These are phyloP conservation scores for Agaricales sp. DNA, from an alignment of 1,284 basidiomycete species.

Conservation along the genomic window DNA sequence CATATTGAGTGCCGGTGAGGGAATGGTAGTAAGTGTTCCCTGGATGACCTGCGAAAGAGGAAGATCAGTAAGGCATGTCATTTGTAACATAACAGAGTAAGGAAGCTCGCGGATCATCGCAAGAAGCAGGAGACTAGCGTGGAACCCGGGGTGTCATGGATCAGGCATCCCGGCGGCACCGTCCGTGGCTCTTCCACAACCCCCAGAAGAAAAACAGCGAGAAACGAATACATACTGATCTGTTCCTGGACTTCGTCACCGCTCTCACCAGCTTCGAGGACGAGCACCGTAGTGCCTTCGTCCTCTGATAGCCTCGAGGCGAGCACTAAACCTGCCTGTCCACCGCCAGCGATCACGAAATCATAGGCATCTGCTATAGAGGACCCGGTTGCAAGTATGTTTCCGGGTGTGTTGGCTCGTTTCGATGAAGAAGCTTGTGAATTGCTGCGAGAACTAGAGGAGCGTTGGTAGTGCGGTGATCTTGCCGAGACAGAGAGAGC, in stretches of 20 bases:
- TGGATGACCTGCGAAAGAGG: conserved; percentile 30
- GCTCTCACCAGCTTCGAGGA: conserved; percentile 62
- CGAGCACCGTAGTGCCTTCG: conserved; percentile 55
- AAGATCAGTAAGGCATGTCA: conserved; percentile 14
- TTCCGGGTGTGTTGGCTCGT: too few relatives aligned
- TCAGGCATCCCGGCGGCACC: too few relatives aligned
- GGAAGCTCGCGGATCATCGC: too few relatives aligned
- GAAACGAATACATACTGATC: conserved; percentile 22
- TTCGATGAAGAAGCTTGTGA: neutral
- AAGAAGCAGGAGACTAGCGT: too few relatives aligned
- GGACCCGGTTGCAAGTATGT: neutral
- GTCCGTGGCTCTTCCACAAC: too few relatives aligned
- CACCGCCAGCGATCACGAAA: conserved; percentile 54
- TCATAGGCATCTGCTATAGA: conserved; percentile 36
- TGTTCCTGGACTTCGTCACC: conserved; percentile 34
- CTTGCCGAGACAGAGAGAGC: neutral
- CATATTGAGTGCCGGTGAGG: conserved; percentile 39
- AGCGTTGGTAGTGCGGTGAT: neutral
- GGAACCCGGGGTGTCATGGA: too few relatives aligned
- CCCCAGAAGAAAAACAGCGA: too few relatives aligned
- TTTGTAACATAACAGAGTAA: conserved; percentile 9
- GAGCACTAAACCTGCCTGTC: conserved; percentile 64
- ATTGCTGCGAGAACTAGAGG: too few relatives aligned
- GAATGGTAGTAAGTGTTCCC: conserved; percentile 37
- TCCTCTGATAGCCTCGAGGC: conserved; percentile 67